Evolutionary conservation across 1,284 basidiomycete species (phyloP).

Genomic region (Cryptococcus floricola): DNA sequence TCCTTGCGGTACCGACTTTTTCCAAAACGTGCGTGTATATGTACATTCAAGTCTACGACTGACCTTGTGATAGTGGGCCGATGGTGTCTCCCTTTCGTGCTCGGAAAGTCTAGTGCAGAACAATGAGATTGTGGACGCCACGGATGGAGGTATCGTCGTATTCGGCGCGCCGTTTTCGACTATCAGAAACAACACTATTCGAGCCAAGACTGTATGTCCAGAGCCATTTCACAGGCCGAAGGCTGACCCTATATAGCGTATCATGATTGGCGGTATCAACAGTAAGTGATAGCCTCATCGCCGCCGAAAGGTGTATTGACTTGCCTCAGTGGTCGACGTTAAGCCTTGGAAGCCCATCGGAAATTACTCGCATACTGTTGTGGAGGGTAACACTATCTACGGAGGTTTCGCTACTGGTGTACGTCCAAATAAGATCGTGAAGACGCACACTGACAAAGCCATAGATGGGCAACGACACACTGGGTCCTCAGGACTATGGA

Average conservation of each 20-base stretch:
- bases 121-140: constrained; percentile 66
- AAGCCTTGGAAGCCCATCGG: constrained; percentile 61
- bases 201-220: constrained; percentile 55
- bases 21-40: constrained; percentile 26
- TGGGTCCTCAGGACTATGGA: constrained; percentile 27
- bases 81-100: constrained; percentile 77
- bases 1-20: constrained; percentile 41
- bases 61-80: constrained; percentile 59
- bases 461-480: constrained; percentile 25
- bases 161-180: constrained; percentile 74
- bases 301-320: neutral
- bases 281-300: constrained; percentile 11
- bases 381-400: constrained; percentile 64
- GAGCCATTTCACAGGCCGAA: neutral
- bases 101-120: constrained; percentile 61
- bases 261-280: constrained; percentile 68
- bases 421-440: neutral
- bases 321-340: constrained; percentile 63
- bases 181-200: constrained; percentile 72
- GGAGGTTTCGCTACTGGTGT: constrained; percentile 37
- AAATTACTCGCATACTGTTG: constrained; percentile 64
- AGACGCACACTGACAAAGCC: neutral
- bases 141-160: constrained; percentile 69
- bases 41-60: neutral
- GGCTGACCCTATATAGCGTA: constrained; percentile 41